Evolutionary conservation across 441 rosid species (phyloP), one percentile per base, ranked within the genome.

Genomic region (Adansonia gregorii): DNA sequence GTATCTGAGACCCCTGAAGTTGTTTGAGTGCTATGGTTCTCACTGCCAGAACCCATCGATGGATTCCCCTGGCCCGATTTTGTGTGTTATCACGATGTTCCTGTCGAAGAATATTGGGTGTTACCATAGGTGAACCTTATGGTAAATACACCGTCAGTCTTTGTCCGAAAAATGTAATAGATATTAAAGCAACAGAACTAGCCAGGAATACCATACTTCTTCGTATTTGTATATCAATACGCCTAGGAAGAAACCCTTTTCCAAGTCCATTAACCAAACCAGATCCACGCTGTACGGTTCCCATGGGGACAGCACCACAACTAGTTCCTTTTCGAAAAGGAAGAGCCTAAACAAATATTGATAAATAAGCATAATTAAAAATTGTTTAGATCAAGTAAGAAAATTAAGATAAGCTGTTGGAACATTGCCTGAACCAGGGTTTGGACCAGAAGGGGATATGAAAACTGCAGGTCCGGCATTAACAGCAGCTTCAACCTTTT

Each of bases 381-480:
- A 58, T 14, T 51, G 56, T 11, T 67, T 52, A 2, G 10, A 72
- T 45, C 17, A 14, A 69, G 60, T 0, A 68, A 56, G 14, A 77
- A 65, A 39, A 35, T 59, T 66, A 3, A 6, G 39, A 19, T 19
- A 73, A 22, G 76, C 72, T 27, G 67, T 19, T 14, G 43, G 83
- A 79, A 60, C 68, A 77, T 67, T 77, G 83, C 94, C 94, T 90
- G 96, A 87, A 90, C 97, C 97, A 55, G 97, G 97, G 80, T 90
- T 92, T 64, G 94, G 97, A 83, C 92, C 88, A 78, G 89, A 80
- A 46, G 89, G 83, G 9, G 89, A 89, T 65, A 92, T 86, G 79
- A 87, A 92, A 74, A 92, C 88, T 12, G 94, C 97, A 63, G 94
- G 97, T 52, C 97, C 94, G 75, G 93, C 89, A 84, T 90, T 92